These are phyloP conservation scores for Candida gigantensis DNA, from an alignment of 1,139 yeast genomes.

Conservation along the genomic window DNA sequence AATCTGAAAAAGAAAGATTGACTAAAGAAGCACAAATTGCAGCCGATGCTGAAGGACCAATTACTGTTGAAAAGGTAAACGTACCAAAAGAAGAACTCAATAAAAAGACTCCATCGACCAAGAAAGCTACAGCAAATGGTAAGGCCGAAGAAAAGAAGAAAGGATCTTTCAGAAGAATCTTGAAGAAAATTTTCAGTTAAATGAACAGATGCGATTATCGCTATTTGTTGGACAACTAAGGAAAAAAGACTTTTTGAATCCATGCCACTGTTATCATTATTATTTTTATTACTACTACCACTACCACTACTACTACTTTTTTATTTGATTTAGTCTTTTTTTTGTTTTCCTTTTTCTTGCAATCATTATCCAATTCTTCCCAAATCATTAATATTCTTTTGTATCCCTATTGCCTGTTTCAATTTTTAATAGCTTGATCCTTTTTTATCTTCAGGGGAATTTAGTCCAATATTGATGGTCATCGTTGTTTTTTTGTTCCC, in stretches of 20 bases:
- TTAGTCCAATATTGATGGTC: no score
- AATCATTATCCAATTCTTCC: neutral
- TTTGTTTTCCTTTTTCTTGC: neutral
- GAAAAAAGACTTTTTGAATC: neutral
- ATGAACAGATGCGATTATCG: neutral
- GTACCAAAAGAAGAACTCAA: slow-evolving; percentile 10
- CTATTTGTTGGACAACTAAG: no score
- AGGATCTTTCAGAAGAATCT: slow-evolving; percentile 17
- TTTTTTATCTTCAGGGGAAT: no score
- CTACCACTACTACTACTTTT: neutral
- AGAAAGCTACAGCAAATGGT: slow-evolving; percentile 8
- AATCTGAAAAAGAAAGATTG: slow-evolving; percentile 36
- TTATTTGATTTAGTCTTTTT: neutral
- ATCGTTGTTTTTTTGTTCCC: neutral
- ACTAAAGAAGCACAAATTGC: slow-evolving; percentile 34
- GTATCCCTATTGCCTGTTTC: neutral
- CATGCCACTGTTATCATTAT: neutral
- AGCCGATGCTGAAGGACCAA: slow-evolving; percentile 14
- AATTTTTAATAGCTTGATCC: no score
- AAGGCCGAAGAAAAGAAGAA: slow-evolving; percentile 19
- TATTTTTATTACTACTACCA: neutral
- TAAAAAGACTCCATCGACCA: slow-evolving; percentile 10
- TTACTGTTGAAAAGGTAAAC: slow-evolving; percentile 11
- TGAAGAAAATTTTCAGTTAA: slow-evolving; percentile 15
- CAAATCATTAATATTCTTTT: neutral